Evolutionary conservation across 768 basidiomycete species (phyloP), one percentile per base, ranked within the genome.

Genomic region (Leccinum incarnatum): DNA sequence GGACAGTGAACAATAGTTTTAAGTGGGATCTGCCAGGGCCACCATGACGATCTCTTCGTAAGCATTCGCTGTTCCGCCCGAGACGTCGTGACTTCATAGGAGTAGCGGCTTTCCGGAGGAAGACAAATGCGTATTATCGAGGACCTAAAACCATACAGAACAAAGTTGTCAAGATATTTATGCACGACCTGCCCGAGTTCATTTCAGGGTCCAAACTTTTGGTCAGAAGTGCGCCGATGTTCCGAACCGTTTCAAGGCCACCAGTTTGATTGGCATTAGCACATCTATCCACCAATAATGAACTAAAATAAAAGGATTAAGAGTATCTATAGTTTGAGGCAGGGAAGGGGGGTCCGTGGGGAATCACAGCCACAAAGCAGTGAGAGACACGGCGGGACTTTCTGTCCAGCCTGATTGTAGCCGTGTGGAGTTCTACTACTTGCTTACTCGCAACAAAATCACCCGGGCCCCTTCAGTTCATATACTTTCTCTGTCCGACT

Each of bases 191-290:
- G 37, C 17, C 36, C 34, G 47, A 9, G 34, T 48, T 51, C 56
- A 58, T 55, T 55, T 64, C 53, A 63, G 27, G 58, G 51, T 23
- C 57, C 61, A 67, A 75, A 80, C 54, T 23, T 68, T 74, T 15
- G 82, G 81, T 55, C 73, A 71, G 60, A 72, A 64, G 53, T 69
- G 70, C 9, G 79, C 81, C 12, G 71, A 69, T 5, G 75, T 70
- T 37, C 82, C 83, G 61, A 75, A 84, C 83, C 83, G 82, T 36
- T 36, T 36, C 34, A 36, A 36, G 14, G 42, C 40, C n/a, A 19
- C n/a, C 40, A 12, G 34, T 34, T 14, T 14, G 14, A 14, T 34
- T 32, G 30, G 30, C 11, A 32, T 32, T 4, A 32, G 30, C 32
- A 32, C 32, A 32, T 32, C 12, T 32, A 12, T 12, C 12, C 32